Conservation (phyloP, 2,329 filamentous ascomycete genomes). For the Verticillium tricorpus region DNA sequence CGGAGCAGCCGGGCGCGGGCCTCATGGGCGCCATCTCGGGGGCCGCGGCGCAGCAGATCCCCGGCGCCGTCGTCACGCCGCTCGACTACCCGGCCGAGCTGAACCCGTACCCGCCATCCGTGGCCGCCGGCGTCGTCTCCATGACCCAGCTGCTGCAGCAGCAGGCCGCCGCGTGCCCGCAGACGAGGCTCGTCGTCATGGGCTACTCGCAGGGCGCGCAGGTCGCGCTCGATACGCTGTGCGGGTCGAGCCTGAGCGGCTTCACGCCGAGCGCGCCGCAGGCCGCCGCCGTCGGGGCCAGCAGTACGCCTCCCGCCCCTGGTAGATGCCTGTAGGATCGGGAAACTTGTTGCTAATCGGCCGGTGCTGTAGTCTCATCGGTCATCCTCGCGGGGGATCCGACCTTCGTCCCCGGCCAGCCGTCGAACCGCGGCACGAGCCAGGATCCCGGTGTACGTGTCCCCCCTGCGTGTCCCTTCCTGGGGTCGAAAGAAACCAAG, state of each 20-base stretch:
- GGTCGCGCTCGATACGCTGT: constrained; percentile 30
- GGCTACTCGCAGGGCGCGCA: constrained; percentile 39
- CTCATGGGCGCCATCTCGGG: constrained; percentile 26
- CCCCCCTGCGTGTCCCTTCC: neutral
- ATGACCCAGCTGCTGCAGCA: constrained; percentile 23
- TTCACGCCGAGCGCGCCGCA: neutral
- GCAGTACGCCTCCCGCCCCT: neutral
- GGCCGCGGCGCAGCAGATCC: constrained; percentile 23
- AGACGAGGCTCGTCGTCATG: constrained; percentile 33
- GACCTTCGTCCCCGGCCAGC: constrained; percentile 27
- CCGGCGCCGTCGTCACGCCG: constrained; percentile 26
- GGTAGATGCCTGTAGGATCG: constrained; percentile 9
- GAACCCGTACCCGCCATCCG: constrained; percentile 27
- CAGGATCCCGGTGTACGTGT: constrained; percentile 29
- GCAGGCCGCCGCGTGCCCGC: constrained; percentile 30
- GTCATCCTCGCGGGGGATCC: constrained; percentile 37
- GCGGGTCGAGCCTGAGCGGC: constrained; percentile 15
- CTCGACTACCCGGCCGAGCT: constrained; percentile 34
- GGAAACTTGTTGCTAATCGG: neutral
- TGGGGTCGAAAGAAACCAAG: too few species aligned
- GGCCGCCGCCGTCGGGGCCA: constrained; percentile 17
- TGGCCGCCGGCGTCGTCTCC: constrained; percentile 23
- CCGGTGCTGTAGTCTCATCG: constrained; percentile 28
- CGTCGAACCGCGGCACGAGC: constrained; percentile 32
- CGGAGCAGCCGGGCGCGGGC: constrained; percentile 28